Conservation (phyloP, 2,329 filamentous ascomycete genomes). For the Nemania abortiva region DNA sequence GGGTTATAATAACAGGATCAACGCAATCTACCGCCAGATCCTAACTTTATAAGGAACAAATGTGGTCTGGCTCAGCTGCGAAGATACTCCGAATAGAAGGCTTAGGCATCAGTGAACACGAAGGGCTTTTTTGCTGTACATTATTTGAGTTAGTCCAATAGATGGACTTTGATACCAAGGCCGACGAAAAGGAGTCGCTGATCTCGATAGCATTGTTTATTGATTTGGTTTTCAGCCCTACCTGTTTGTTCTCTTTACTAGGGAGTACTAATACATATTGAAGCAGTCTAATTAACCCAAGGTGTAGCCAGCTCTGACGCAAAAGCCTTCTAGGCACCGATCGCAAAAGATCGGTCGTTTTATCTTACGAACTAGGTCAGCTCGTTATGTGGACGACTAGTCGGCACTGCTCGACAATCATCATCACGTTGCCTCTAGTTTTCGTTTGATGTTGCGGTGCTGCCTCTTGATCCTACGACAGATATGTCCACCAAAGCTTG, state of each 20-base stretch:
- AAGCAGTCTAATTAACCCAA: background rate
- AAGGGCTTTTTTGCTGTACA: slow-evolving; percentile 51
- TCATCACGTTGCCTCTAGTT: too few species aligned
- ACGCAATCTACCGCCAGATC: slow-evolving; percentile 37
- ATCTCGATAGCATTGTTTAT: slow-evolving; percentile 25
- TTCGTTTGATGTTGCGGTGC: too few species aligned
- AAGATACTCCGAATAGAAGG: slow-evolving; percentile 46
- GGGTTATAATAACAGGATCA: slow-evolving; percentile 47
- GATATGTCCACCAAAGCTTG: too few species aligned
- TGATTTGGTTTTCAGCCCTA: slow-evolving; percentile 12
- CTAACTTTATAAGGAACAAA: slow-evolving; percentile 41
- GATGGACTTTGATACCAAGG: slow-evolving; percentile 42
- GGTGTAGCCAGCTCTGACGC: background rate
- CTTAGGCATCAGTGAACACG: slow-evolving; percentile 45
- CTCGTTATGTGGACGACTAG: too few species aligned
- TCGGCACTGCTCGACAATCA: too few species aligned
- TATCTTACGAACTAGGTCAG: background rate
- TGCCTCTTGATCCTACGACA: too few species aligned
- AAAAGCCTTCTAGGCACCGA: background rate
- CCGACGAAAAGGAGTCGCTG: slow-evolving; percentile 19
- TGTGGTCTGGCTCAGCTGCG: slow-evolving; percentile 42
- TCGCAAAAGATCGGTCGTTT: background rate
- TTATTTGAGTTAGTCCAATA: slow-evolving; percentile 53
- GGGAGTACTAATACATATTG: background rate
- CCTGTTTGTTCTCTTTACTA: background rate